phyloP scores from a whole-genome alignment of 2,329 filamentous ascomycete species.

The Alternaria brassicae region DNA sequence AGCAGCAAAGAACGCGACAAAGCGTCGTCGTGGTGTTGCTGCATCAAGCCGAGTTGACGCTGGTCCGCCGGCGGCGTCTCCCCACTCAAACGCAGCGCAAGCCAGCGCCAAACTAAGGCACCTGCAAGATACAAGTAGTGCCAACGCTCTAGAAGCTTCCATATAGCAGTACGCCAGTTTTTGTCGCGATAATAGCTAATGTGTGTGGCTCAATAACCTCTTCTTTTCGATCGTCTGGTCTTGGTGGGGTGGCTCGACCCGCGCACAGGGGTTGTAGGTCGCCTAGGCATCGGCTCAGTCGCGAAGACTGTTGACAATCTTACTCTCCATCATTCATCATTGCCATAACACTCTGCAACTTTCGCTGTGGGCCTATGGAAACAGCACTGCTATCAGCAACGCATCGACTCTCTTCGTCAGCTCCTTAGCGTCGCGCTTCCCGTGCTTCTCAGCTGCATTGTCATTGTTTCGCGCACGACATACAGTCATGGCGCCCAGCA shows the following conservation, averaged over 20 bases:
- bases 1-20: background rate
- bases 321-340: no score
- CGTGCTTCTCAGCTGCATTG: no score
- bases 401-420: no score
- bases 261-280: no score
- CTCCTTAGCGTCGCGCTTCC: no score
- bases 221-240: background rate
- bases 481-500: no score
- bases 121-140: background rate
- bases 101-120: background rate
- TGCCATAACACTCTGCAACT: no score
- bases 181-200: background rate
- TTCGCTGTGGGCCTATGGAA: no score
- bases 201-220: background rate
- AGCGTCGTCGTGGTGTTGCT: slow-evolving; percentile 2
- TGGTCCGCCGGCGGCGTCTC: background rate
- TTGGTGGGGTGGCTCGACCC: background rate
- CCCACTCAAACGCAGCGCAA: background rate
- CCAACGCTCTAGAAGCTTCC: background rate
- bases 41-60: background rate
- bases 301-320: no score
- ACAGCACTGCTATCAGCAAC: no score
- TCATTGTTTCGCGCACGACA: no score
- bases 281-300: no score
- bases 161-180: background rate